These are phyloP conservation scores for Neurospora sp. DNA, from an alignment of 495 filamentous ascomycete genomes.

Conservation along the genomic window DNA sequence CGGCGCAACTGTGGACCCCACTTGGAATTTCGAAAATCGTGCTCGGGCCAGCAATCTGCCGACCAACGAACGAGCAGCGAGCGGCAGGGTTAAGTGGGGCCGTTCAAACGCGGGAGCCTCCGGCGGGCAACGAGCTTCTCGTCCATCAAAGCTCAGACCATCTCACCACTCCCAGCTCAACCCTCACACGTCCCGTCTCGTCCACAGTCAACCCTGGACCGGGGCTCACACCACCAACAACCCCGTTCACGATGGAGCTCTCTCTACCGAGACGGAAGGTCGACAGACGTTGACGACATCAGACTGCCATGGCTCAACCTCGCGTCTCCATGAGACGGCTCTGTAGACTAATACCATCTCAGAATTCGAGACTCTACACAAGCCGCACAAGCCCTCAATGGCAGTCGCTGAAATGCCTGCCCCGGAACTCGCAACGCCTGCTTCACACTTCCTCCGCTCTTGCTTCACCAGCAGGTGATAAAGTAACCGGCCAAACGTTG, in stretches of 20 bases:
- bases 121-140: not conserved
- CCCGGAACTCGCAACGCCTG: slow-evolving; percentile 2
- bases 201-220: not conserved
- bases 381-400: not conserved
- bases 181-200: not conserved
- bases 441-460: slow-evolving; percentile 3
- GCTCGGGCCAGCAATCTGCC: slow-evolving; percentile 13
- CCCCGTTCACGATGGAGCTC: not conserved
- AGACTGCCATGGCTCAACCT: slow-evolving; percentile 13
- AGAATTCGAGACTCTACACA: not conserved
- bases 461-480: not conserved
- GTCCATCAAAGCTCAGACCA: not conserved
- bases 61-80: slow-evolving; percentile 1
- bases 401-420: not conserved
- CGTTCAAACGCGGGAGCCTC: not conserved
- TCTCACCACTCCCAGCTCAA: not conserved
- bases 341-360: slow-evolving; percentile 1
- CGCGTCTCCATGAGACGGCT: slow-evolving; percentile 16
- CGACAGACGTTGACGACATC: not conserved
- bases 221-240: not conserved
- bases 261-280: not conserved
- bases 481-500: not conserved
- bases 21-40: not conserved
- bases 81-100: not conserved
- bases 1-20: slow-evolving; percentile 4